Percentiles rank a stretch among this genome's conserved stretches.
These are phyloP conservation scores for Vigna unguiculata DNA, from an alignment of 306 rosid species.

Conservation along the genomic window DNA sequence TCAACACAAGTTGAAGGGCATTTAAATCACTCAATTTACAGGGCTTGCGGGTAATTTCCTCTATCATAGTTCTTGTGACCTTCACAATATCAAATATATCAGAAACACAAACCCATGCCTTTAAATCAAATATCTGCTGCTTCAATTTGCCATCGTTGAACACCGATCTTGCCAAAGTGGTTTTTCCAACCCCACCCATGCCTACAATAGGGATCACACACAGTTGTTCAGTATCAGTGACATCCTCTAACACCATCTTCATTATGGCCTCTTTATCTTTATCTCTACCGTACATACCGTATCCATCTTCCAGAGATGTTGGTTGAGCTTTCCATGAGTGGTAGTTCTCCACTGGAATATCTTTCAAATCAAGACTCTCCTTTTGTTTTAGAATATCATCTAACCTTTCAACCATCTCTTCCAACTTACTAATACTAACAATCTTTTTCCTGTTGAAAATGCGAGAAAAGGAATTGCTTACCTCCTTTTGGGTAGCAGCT, in stretches of 20 bases:
- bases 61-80: too few relatives aligned
- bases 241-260: background rate
- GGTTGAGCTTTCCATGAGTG: background rate
- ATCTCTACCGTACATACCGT: background rate
- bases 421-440: background rate
- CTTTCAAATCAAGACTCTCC: background rate
- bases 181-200: conserved; percentile 13
- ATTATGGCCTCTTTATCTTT: background rate
- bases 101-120: too few relatives aligned
- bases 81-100: too few relatives aligned
- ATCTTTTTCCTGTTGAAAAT: background rate
- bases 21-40: too few relatives aligned
- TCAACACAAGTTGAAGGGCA: too few relatives aligned
- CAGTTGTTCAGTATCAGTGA: background rate
- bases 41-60: too few relatives aligned
- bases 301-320: background rate
- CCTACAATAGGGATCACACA: background rate
- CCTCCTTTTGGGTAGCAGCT: background rate
- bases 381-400: background rate
- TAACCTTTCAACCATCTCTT: background rate
- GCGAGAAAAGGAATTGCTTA: background rate
- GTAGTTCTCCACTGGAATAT: background rate
- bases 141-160: background rate
- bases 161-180: background rate
- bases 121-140: too few relatives aligned